These are phyloP conservation scores for Chiua sp. DNA, from an alignment of 1,284 basidiomycete genomes.

Conservation along the genomic window DNA sequence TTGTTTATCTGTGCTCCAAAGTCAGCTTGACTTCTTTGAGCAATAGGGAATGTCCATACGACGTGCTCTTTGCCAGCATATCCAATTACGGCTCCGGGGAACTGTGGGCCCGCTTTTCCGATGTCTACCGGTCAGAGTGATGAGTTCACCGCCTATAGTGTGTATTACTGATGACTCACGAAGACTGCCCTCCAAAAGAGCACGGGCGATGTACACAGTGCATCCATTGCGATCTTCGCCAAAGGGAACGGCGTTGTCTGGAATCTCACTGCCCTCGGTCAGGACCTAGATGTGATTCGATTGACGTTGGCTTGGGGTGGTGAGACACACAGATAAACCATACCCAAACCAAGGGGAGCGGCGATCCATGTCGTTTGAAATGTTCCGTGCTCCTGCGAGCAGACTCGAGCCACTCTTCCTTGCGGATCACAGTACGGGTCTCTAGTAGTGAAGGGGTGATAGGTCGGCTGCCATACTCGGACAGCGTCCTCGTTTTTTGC, in stretches of 20 bases:
- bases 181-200: conserved; percentile 35
- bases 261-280: conserved; percentile 35
- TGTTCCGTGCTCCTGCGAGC: conserved; percentile 36
- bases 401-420: conserved; percentile 33
- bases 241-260: conserved; percentile 38
- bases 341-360: conserved; percentile 38
- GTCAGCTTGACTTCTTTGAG: not conserved
- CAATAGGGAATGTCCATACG: conserved; percentile 14
- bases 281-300: conserved; percentile 26
- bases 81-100: conserved; percentile 31
- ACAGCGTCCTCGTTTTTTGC: conserved; percentile 23
- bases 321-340: not conserved
- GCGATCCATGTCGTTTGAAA: conserved; percentile 36
- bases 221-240: conserved; percentile 37
- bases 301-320: not conserved
- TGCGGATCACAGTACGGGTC: conserved; percentile 21
- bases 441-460: conserved; percentile 22
- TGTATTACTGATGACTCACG: conserved; percentile 21
- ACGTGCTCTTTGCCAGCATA: conserved; percentile 36
- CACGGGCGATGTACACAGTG: conserved; percentile 37
- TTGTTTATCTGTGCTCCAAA: conserved; percentile 24
- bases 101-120: conserved; percentile 34
- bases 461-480: conserved; percentile 25
- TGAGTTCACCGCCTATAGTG: not conserved
- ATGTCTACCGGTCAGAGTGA: conserved; percentile 24